These are phyloP conservation scores for Euryodendron excelsum DNA, from an alignment of 148 eudicot genomes.

Conservation along the genomic window DNA sequence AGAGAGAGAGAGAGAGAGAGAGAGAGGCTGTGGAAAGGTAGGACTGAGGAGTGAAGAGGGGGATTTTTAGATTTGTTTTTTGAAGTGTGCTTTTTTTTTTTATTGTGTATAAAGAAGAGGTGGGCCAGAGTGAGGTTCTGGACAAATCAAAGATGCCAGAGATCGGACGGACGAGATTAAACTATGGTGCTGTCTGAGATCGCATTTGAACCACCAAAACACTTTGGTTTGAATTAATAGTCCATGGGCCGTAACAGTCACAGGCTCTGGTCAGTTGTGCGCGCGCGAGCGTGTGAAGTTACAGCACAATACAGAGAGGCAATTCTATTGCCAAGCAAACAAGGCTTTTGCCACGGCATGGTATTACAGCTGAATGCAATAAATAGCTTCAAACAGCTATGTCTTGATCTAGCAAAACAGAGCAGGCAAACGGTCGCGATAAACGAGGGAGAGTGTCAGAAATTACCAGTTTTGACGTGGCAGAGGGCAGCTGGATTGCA, in stretches of 20 bases:
- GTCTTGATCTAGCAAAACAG: not conserved
- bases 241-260: too few relatives aligned
- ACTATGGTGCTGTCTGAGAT: not conserved
- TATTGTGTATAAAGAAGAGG: not conserved
- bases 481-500: not conserved
- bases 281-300: too few relatives aligned
- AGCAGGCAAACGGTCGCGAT: not conserved
- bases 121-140: not conserved
- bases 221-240: not conserved
- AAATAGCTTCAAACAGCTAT: too few relatives aligned
- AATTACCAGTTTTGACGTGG: not conserved
- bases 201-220: not conserved
- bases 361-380: too few relatives aligned
- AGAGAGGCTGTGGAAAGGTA: not conserved
- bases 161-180: slow-evolving; percentile 5
- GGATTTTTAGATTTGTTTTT: not conserved
- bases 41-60: not conserved
- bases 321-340: too few relatives aligned
- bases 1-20: not conserved
- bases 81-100: not conserved
- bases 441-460: not conserved
- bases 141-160: not conserved
- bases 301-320: too few relatives aligned
- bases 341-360: too few relatives aligned
- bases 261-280: too few relatives aligned